Evolutionary conservation across 345 rosid species (phyloP).

Genomic region (Hibiscus syriacus): DNA sequence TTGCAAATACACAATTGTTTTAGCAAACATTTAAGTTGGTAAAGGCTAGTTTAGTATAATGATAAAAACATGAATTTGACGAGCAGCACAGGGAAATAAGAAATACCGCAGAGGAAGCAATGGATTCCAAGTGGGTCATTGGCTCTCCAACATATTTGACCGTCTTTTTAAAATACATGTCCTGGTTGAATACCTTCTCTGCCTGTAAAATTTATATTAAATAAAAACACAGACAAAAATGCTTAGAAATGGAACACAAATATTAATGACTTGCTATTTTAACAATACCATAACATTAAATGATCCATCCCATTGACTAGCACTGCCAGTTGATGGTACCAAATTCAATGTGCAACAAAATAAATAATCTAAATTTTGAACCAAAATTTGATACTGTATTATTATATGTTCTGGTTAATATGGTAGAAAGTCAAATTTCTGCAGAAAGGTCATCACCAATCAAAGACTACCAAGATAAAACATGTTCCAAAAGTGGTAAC

Average conservation of each 20-base stretch:
- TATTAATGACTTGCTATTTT: not conserved
- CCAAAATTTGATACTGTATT: not conserved
- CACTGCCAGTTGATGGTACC: not conserved
- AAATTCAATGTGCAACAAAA: not conserved
- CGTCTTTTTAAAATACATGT: not conserved
- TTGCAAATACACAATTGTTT: not conserved
- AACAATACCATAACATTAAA: not conserved
- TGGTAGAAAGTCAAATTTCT: slow-evolving; percentile 1
- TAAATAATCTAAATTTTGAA: not conserved
- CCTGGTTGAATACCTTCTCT: slow-evolving; percentile 5
- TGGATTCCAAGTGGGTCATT: slow-evolving; percentile 3
- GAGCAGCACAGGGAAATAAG: not conserved
- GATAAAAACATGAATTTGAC: not conserved
- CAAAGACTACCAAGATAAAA: not conserved
- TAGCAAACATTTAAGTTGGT: not conserved
- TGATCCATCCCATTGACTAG: not conserved
- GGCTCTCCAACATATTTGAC: slow-evolving; percentile 2
- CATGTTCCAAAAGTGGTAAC: not conserved
- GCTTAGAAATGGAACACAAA: not conserved
- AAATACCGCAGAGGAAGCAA: slow-evolving; percentile 5
- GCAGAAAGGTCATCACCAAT: not conserved
- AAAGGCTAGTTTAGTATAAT: not conserved
- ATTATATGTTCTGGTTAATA: not conserved
- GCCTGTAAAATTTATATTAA: not conserved
- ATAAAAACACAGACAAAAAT: not conserved